These are phyloP conservation scores for Pontederia paniculata DNA, from an alignment of 176 grass and related monocot species.

Conservation along the genomic window DNA sequence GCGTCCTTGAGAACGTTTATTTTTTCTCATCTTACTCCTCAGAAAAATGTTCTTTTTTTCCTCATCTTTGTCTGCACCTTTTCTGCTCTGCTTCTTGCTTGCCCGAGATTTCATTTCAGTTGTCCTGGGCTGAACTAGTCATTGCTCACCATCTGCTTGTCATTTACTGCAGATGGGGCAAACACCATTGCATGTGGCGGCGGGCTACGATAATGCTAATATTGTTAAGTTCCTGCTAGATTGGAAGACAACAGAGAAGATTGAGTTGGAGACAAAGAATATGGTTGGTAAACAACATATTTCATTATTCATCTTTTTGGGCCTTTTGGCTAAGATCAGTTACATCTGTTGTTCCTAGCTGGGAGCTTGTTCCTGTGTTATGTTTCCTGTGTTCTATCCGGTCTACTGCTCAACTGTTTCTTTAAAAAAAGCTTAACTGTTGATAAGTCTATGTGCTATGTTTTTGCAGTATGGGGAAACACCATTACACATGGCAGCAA, in stretches of 20 bases:
- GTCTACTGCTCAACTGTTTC: not conserved
- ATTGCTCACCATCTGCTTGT: not conserved
- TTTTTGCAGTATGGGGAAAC: conserved; percentile 89
- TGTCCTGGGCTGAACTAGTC: conserved; percentile 4
- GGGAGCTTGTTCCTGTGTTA: too few species aligned
- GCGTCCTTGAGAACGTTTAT: too few species aligned
- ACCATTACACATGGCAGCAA: conserved; percentile 87
- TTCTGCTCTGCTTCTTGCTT: not conserved
- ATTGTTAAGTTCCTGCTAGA: conserved; percentile 75
- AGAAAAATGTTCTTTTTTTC: too few species aligned
- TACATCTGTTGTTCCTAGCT: too few species aligned
- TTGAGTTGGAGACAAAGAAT: conserved; percentile 80
- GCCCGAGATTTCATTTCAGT: conserved; percentile 3
- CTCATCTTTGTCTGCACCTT: too few species aligned
- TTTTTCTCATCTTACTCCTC: too few species aligned
- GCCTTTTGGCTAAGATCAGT: too few species aligned
- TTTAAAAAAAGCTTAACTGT: conserved; percentile 8
- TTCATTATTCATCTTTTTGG: not conserved
- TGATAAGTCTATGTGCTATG: conserved; percentile 4
- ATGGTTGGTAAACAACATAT: conserved; percentile 49
- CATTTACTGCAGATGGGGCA: conserved; percentile 61
- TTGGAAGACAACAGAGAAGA: conserved; percentile 37
- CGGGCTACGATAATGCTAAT: conserved; percentile 53
- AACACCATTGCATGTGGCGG: conserved; percentile 85
- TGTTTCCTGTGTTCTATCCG: not conserved